phyloP scores from a whole-genome alignment of 352 stramenopile species.

The Phytophthora agathidicida region DNA sequence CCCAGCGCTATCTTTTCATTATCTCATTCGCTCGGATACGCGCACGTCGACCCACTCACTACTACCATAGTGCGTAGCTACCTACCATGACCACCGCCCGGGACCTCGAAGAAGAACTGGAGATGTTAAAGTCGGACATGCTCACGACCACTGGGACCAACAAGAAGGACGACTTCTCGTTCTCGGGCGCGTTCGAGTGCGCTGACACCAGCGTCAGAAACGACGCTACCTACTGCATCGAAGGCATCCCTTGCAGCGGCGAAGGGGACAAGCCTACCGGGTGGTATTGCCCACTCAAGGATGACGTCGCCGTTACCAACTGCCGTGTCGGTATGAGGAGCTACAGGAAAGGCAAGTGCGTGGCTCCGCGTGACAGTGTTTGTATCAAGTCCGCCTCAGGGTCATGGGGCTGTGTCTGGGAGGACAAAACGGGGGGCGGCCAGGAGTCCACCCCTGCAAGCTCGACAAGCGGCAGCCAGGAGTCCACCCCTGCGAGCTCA shows the following conservation, averaged over 20 bases:
- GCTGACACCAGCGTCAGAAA: slow-evolving; percentile 41
- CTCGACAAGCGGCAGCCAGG: no score
- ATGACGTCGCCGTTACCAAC: slow-evolving; percentile 30
- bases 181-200: slow-evolving; percentile 20
- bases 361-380: slow-evolving; percentile 29
- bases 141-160: no score
- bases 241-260: slow-evolving; percentile 41
- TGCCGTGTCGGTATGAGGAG: slow-evolving; percentile 35
- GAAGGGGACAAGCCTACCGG: slow-evolving; percentile 29
- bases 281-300: slow-evolving; percentile 34
- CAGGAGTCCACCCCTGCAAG: no score
- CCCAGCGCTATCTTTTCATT: no score
- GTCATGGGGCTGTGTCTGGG: slow-evolving; percentile 37
- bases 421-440: slow-evolving; percentile 8
- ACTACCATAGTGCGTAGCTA: no score
- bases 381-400: slow-evolving; percentile 21
- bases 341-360: slow-evolving; percentile 29
- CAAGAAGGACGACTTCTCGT: no score
- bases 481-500: no score
- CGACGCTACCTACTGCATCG: slow-evolving; percentile 51
- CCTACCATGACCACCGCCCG: no score
- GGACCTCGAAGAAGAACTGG: no score
- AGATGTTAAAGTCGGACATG: no score
- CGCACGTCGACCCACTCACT: neutral
- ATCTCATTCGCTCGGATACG: slow-evolving; percentile 4